These are phyloP conservation scores for Fistulinella prunicolor DNA, from an alignment of 768 basidiomycete genomes.

Conservation along the genomic window DNA sequence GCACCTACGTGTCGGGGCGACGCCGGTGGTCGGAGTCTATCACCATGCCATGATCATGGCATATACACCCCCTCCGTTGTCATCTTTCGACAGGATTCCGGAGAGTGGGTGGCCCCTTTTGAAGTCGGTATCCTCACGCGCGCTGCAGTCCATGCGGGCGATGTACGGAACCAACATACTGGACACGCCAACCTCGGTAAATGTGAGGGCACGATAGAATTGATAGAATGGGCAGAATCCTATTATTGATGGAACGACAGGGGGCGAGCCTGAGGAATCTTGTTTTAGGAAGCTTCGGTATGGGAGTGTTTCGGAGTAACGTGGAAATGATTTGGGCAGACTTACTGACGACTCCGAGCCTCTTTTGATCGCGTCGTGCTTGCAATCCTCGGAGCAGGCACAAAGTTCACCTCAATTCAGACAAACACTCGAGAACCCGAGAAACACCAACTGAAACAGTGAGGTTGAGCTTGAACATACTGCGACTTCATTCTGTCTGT, in stretches of 20 bases:
- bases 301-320: constrained; percentile 71
- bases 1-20: neutral
- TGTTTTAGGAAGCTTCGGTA: constrained; percentile 74
- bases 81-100: constrained; percentile 62
- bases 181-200: constrained; percentile 9
- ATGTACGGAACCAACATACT: constrained; percentile 34
- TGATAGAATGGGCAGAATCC: constrained; percentile 67
- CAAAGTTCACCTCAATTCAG: constrained; percentile 45
- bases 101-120: constrained; percentile 53
- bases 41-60: constrained; percentile 79
- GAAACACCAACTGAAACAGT: no score
- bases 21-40: no score
- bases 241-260: constrained; percentile 62
- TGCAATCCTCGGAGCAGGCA: constrained; percentile 56
- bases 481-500: no score
- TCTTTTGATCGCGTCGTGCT: constrained; percentile 66
- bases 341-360: constrained; percentile 52
- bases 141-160: constrained; percentile 72
- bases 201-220: constrained; percentile 42
- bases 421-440: constrained; percentile 29
- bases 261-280: constrained; percentile 56
- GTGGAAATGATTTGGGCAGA: constrained; percentile 62
- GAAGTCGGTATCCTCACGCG: constrained; percentile 66
- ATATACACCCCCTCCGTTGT: constrained; percentile 65
- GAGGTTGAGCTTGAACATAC: no score